Base-by-base conservation (phyloP, 345 rosid species). In the Hibiscus trionum region DNA sequence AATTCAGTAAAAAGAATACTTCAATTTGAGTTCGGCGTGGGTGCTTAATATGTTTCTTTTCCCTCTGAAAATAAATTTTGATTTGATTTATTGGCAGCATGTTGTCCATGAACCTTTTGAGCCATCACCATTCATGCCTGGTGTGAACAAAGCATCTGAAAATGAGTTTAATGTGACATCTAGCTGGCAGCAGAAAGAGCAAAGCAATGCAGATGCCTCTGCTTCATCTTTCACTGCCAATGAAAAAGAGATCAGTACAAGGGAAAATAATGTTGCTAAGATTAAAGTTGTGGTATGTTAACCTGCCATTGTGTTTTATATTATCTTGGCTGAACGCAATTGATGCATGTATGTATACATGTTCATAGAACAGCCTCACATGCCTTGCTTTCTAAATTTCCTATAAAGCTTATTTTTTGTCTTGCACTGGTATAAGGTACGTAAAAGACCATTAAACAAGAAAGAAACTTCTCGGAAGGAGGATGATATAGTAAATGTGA, bases 391-490 rank as follows among this genome's bases (percentile, higher is more conserved):
- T 60, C 60, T 27, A 50, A 52, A 4, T 9, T 57, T 68, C 16
- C 4, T 61, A 52, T 44, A 39, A 74, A 15, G 16, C 71, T 72
- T 5, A 66, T 3, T 58, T 66, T 33, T 33, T 53, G 37, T 50
- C 61, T 47, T 53, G 35, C 29, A 75, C 35, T 21, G 72, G 52
- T 77, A 47, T 55, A 73, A 94, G 98, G 98, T 95, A 42, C 90
- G 99, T 52, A 95, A 95, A 80, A 89, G 99, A 78, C 99, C 99
- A 12, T 69, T 95, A 67, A 95, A 95, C 90, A 95, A 84, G 86
- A 95, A 90, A 77, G 97, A 95, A 79, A 76, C 85, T 74, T 78
- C 93, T 47, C 83, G 85, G 78, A 95, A 90, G 87, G 99, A 95
- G 85, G 99, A 92, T 4, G 99, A 95, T 84, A 85, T 95, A 42